phyloP scores from a whole-genome alignment of 495 filamentous ascomycete genomes.

The Penicillium soppii region DNA sequence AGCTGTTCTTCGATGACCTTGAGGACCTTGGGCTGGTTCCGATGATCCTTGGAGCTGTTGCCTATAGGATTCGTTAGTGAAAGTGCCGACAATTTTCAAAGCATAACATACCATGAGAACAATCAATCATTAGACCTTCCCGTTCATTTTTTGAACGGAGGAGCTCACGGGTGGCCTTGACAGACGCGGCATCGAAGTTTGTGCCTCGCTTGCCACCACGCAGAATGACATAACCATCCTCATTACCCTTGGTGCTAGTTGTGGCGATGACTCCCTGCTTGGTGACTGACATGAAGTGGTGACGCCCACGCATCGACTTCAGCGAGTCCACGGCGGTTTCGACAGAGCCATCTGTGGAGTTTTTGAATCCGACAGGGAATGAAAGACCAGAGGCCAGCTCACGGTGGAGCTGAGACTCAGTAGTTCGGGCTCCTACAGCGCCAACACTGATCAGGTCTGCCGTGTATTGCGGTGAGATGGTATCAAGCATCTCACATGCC shows the following conservation, averaged over 20 bases:
- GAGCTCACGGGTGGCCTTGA: constrained; percentile 71
- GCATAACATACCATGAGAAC: constrained; percentile 64
- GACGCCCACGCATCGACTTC: constrained; percentile 77
- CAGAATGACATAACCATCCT: constrained; percentile 94
- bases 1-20: constrained; percentile 76
- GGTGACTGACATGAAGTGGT: constrained; percentile 95
- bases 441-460: constrained; percentile 90
- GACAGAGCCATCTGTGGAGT: constrained; percentile 89
- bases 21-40: constrained; percentile 90
- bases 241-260: constrained; percentile 84
- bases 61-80: not conserved
- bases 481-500: constrained; percentile 93
- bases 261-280: constrained; percentile 93
- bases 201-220: constrained; percentile 86
- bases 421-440: constrained; percentile 89
- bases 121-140: constrained; percentile 91
- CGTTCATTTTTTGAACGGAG: constrained; percentile 77
- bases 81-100: not conserved
- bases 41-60: constrained; percentile 57
- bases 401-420: constrained; percentile 90
- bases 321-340: constrained; percentile 90
- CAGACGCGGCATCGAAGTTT: constrained; percentile 81
- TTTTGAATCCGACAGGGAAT: constrained; percentile 97
- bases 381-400: constrained; percentile 89
- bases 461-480: constrained; percentile 87